Conservation (phyloP, 305 asterid species). For the Lippia alba region DNA sequence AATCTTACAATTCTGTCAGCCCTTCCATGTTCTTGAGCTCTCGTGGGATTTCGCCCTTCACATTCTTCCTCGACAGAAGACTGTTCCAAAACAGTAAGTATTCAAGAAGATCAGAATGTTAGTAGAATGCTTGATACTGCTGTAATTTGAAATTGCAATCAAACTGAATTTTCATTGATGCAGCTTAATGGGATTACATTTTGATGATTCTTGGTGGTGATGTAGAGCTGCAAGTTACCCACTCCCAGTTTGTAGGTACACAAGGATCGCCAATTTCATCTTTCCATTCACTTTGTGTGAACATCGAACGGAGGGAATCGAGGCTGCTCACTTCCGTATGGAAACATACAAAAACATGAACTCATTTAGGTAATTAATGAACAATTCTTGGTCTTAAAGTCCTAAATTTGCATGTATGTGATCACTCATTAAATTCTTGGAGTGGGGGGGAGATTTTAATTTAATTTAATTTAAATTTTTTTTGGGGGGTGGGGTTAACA, state of each 20-base stretch:
- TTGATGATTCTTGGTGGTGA: slow-evolving; percentile 81
- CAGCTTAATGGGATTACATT: slow-evolving; percentile 62
- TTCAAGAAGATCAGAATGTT: slow-evolving; percentile 1
- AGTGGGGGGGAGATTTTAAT: too few relatives aligned
- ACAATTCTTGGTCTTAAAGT: neutral
- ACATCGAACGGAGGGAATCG: slow-evolving; percentile 55
- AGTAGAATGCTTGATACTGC: neutral
- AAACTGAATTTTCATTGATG: slow-evolving; percentile 1
- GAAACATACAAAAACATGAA: slow-evolving; percentile 37
- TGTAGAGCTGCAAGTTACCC: slow-evolving; percentile 81
- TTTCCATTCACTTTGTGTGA: slow-evolving; percentile 54
- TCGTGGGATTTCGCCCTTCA: slow-evolving; percentile 73
- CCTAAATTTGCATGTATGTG: too few relatives aligned
- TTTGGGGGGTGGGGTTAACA: too few relatives aligned
- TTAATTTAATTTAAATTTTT: too few relatives aligned
- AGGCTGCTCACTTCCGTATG: slow-evolving; percentile 64
- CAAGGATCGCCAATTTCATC: slow-evolving; percentile 88
- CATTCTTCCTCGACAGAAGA: slow-evolving; percentile 70
- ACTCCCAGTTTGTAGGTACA: slow-evolving; percentile 78
- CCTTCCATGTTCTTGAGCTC: slow-evolving; percentile 80
- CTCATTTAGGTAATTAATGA: neutral
- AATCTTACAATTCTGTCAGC: slow-evolving; percentile 80
- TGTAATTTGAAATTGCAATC: neutral
- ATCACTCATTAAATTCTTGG: too few relatives aligned
- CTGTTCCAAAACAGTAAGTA: slow-evolving; percentile 50